These are phyloP conservation scores for Flaveria trinervia DNA, from an alignment of 129 eudicot genomes.

Conservation along the genomic window DNA sequence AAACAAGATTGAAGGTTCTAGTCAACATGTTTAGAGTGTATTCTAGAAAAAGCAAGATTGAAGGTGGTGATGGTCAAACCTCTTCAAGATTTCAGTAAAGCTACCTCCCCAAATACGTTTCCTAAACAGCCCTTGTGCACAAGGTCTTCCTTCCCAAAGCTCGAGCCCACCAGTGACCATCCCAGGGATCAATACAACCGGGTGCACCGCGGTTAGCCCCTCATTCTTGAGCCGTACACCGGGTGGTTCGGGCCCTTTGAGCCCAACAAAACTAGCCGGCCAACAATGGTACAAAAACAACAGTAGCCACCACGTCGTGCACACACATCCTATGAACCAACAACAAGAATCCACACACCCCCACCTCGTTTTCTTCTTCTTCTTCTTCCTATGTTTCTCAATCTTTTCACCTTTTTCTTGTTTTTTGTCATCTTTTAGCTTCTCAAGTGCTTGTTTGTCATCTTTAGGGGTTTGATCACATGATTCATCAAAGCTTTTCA, in stretches of 20 bases:
- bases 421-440: conserved; percentile 36
- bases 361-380: conserved; percentile 46
- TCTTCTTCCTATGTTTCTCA: conserved; percentile 15
- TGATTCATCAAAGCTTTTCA: conserved; percentile 36
- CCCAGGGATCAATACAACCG: conserved; percentile 90
- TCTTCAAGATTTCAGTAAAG: conserved; percentile 66
- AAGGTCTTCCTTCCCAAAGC: conserved; percentile 96
- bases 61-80: conserved; percentile 41
- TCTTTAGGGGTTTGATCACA: conserved; percentile 25
- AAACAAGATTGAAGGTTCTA: too few relatives aligned
- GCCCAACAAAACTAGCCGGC: conserved; percentile 56
- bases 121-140: conserved; percentile 75
- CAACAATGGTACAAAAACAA: conserved; percentile 60
- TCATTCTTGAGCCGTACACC: conserved; percentile 72
- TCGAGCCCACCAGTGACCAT: conserved; percentile 94
- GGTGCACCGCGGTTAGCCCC: conserved; percentile 73
- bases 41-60: not conserved
- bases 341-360: conserved; percentile 68
- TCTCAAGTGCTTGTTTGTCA: conserved; percentile 28
- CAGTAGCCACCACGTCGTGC: conserved; percentile 77
- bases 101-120: conserved; percentile 95
- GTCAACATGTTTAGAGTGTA: not conserved
- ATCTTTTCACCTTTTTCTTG: conserved; percentile 17
- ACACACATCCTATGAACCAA: conserved; percentile 73
- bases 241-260: conserved; percentile 63